Percentiles rank a stretch among this genome's conserved stretches.
These are phyloP conservation scores for Styphnolobium japonicum DNA, from an alignment of 306 rosid genomes.

Conservation along the genomic window DNA sequence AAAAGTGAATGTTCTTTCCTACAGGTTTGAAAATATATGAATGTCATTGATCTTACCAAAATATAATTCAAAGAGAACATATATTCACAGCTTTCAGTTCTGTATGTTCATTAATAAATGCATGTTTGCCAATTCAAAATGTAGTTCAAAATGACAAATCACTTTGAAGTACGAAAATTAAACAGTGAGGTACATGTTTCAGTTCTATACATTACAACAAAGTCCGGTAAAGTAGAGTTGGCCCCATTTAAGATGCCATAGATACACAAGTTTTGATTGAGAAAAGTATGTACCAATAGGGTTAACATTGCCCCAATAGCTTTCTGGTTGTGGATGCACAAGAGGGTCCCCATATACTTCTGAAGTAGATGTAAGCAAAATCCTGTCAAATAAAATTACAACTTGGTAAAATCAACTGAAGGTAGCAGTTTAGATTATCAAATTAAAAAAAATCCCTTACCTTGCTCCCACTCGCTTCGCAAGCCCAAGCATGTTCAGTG, in stretches of 20 bases:
- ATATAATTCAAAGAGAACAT: not conserved
- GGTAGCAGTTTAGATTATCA: not conserved
- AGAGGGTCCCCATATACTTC: constrained; percentile 98
- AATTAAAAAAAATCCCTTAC: constrained; percentile 27
- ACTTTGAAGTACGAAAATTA: not conserved
- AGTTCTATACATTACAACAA: not conserved
- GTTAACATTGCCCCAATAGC: constrained; percentile 95
- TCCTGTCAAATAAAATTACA: constrained; percentile 47
- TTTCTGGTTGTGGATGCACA: constrained; percentile 85
- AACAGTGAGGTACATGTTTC: not conserved
- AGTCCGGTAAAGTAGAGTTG: not conserved
- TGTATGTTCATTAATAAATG: not conserved
- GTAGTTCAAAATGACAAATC: constrained; percentile 12
- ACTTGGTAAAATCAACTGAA: constrained; percentile 20
- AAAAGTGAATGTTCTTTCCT: not conserved
- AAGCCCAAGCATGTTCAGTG: constrained; percentile 93
- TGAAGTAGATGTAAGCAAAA: constrained; percentile 91
- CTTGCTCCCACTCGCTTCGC: constrained; percentile 98
- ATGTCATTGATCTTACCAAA: not conserved
- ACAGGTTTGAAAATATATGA: not conserved
- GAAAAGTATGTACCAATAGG: constrained; percentile 68
- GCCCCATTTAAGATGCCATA: not conserved
- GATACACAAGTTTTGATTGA: not conserved
- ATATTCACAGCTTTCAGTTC: not conserved
- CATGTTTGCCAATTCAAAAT: not conserved